phyloP scores from a whole-genome alignment of 2,329 filamentous ascomycete genomes.

The Fusarium floridanum region DNA sequence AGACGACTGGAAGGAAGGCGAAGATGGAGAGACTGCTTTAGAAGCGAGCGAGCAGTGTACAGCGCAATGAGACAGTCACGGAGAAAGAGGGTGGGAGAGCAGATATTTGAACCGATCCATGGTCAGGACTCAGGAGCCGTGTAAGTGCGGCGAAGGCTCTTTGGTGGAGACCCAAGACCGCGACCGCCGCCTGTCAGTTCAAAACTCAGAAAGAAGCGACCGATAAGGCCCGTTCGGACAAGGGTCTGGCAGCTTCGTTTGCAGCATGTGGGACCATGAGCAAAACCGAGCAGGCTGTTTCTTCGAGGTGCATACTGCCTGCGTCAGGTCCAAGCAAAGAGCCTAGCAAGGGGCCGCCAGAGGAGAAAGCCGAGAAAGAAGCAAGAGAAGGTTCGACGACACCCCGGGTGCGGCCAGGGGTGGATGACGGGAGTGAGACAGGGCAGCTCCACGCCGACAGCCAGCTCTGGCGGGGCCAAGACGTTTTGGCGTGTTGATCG shows the following conservation, averaged over 20 bases:
- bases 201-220: slow-evolving; percentile 22
- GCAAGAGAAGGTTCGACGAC: slow-evolving; percentile 12
- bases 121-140: slow-evolving; percentile 16
- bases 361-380: slow-evolving; percentile 30
- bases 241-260: slow-evolving; percentile 38
- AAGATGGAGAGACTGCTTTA: slow-evolving; percentile 17
- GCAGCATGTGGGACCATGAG: slow-evolving; percentile 43
- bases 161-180: slow-evolving; percentile 24
- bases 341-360: background rate
- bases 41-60: slow-evolving; percentile 18
- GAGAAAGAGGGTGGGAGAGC: slow-evolving; percentile 40
- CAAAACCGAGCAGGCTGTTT: slow-evolving; percentile 16
- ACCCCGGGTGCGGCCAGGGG: slow-evolving; percentile 36
- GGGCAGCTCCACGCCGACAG: slow-evolving; percentile 17
- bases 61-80: slow-evolving; percentile 10
- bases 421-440: slow-evolving; percentile 1
- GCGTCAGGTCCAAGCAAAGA: slow-evolving; percentile 6
- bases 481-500: background rate
- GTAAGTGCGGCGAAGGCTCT: slow-evolving; percentile 41
- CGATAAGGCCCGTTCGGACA: slow-evolving; percentile 36
- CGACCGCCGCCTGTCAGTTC: slow-evolving; percentile 15
- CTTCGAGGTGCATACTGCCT: slow-evolving; percentile 37
- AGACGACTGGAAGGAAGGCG: background rate
- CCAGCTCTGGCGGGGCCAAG: background rate
- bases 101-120: slow-evolving; percentile 42